Evolutionary conservation across 345 rosid species (phyloP), one percentile per base, ranked within the genome.

Genomic region (Hypericum androsaemum): DNA sequence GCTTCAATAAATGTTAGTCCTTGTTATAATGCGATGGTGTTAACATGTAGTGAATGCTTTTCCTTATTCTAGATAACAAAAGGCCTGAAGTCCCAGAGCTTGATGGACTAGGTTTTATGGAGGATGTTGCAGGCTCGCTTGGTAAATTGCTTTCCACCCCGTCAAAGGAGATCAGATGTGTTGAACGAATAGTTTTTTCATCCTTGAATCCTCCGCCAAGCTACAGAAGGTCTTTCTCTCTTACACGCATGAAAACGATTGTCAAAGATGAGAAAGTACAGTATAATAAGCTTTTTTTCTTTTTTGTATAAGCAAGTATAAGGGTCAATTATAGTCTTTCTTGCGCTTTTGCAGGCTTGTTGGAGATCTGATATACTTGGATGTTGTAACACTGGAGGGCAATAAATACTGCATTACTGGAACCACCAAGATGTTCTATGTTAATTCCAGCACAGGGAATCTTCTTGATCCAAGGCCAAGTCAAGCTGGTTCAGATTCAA

Each of bases 201-300:
- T 88, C 99, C 12, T 82, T 94, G 61, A 94, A 94, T 66, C 96
- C 99, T 71, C 96, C 99, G 42, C 99, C 99, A 53, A 83, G 82
- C 71, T 73, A 86, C 75, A 74, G 97, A 66, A 83, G 97, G 99
- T 88, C 16, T 39, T 50, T 35, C 32, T 52, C 13, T 50, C 8
- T 12, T 11, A 12, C 15, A 44, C 10, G 8, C 41, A 35, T 56
- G 36, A 50, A 4, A 1, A 43, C 4, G 2, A 22, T 22, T 22
- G 32, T 22, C 32, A 22, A 22, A 22, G 32, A 22, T 22, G 32
- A 22, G 2, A 22, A 22, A 22, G 32, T 1, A 22, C 32, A 12
- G 16, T 13, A 9, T 10, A 46, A 8, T 1, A 46, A 6, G 28
- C 15, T 6, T 44, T 2, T 12, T 9, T 12, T 46, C 8, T 46